These are phyloP conservation scores for Pascua sp. DNA, from an alignment of 1,284 basidiomycete genomes.

Conservation along the genomic window DNA sequence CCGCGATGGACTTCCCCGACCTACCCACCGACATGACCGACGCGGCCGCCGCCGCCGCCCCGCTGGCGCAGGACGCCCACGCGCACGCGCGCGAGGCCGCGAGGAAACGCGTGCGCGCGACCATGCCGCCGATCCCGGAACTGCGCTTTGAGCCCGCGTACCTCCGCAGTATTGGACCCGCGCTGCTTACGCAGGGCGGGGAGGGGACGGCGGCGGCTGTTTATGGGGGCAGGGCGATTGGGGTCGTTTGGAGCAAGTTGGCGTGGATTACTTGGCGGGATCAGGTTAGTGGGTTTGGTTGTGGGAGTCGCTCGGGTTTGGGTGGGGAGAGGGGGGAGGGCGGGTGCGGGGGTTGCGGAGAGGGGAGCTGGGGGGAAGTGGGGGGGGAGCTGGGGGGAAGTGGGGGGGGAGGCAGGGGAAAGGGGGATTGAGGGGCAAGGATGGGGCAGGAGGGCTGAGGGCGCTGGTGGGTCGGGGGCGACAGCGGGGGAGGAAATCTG, in stretches of 20 bases:
- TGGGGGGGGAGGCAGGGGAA: too few species aligned
- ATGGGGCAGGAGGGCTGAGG: too few species aligned
- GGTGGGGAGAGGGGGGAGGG: background rate
- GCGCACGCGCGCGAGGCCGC: constrained; percentile 28
- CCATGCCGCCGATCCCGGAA: constrained; percentile 47
- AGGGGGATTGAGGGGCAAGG: too few species aligned
- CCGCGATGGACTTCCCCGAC: constrained; percentile 29
- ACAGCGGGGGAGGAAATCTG: too few species aligned
- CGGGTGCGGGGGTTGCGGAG: background rate
- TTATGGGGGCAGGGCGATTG: constrained; percentile 35
- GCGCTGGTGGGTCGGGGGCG: too few species aligned
- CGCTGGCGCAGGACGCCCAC: constrained; percentile 11
- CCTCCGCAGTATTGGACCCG: constrained; percentile 24
- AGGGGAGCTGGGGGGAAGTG: too few species aligned
- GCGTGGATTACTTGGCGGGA: constrained; percentile 45
- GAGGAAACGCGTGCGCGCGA: constrained; percentile 35
- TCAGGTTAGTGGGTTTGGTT: constrained; percentile 46
- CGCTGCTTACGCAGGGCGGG: constrained; percentile 22
- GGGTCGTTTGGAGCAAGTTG: constrained; percentile 40
- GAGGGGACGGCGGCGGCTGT: background rate
- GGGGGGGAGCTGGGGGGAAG: background rate
- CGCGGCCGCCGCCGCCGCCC: too few species aligned
- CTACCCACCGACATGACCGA: constrained; percentile 13
- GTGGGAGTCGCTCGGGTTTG: too few species aligned
- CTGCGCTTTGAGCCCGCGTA: constrained; percentile 47